Conservation (phyloP, 768 basidiomycete genomes). For the Trametes coccinea region DNA sequence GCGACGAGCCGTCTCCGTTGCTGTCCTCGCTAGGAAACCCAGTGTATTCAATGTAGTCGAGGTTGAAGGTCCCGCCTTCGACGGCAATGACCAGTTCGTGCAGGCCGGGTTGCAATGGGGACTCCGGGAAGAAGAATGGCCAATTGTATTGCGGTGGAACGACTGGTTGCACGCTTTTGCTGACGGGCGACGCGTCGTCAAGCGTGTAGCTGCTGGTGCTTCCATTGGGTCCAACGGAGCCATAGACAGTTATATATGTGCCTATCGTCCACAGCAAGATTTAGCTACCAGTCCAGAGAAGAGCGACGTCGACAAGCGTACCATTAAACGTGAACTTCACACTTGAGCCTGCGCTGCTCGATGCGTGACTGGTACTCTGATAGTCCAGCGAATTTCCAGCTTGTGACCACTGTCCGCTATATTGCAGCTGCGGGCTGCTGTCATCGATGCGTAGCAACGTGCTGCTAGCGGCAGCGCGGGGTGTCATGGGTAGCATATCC, state of each 20-base stretch:
- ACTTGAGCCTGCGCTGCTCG: conserved; percentile 13
- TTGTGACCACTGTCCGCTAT: conserved; percentile 8
- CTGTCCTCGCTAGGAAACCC: background rate
- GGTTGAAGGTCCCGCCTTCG: conserved; percentile 4
- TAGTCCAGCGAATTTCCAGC: background rate
- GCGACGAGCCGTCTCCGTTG: background rate
- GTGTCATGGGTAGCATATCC: conserved; percentile 1
- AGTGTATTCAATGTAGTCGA: conserved; percentile 20
- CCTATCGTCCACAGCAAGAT: conserved; percentile 1
- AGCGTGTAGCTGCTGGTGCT: conserved; percentile 5
- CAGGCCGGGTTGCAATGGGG: conserved; percentile 4
- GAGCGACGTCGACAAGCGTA: background rate
- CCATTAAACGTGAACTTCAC: conserved; percentile 23
- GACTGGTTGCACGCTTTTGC: background rate
- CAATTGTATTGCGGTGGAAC: background rate
- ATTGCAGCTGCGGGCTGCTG: conserved; percentile 8
- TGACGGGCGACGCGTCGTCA: conserved; percentile 3
- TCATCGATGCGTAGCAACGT: conserved; percentile 19
- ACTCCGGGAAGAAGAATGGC: conserved; percentile 18
- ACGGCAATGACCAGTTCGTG: conserved; percentile 19
- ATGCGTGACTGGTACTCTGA: conserved; percentile 3
- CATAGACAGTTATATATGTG: conserved; percentile 21
- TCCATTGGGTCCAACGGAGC: background rate
- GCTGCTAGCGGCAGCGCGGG: background rate
- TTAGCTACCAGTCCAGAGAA: background rate